Evolutionary conservation across 2,329 filamentous ascomycete species (phyloP).

Genomic region (Mycosphaerelloides madeirae): DNA sequence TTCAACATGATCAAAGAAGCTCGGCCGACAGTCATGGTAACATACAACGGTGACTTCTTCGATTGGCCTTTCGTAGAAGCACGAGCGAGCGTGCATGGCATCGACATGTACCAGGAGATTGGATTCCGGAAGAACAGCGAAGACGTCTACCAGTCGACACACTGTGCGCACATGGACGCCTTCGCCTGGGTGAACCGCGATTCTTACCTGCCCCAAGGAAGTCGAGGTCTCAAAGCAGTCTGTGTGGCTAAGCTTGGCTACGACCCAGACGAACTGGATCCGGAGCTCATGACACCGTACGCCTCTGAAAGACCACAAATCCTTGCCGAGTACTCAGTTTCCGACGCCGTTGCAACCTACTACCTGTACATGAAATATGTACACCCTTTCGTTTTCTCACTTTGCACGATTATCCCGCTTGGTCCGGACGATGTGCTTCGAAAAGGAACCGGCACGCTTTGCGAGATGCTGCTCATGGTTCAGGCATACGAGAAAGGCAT

Average conservation of each 20-base stretch:
- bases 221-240: conserved; percentile 93
- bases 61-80: conserved; percentile 99
- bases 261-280: conserved; percentile 95
- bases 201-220: conserved; percentile 94
- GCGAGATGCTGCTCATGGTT: conserved; percentile 99
- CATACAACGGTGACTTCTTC: conserved; percentile 99
- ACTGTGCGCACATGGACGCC: conserved; percentile 98
- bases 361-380: conserved; percentile 99
- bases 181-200: conserved; percentile 99
- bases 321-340: conserved; percentile 95
- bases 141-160: conserved; percentile 92
- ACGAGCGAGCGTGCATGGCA: conserved; percentile 85
- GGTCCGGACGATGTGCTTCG: conserved; percentile 87
- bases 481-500: conserved; percentile 92
- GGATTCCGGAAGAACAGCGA: conserved; percentile 93
- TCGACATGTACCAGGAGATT: conserved; percentile 99
- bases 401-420: conserved; percentile 92
- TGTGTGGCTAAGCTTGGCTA: conserved; percentile 97
- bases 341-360: conserved; percentile 96
- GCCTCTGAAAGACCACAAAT: conserved; percentile 88
- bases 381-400: conserved; percentile 98
- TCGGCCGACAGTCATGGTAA: conserved; percentile 91
- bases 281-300: conserved; percentile 89
- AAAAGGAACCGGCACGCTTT: conserved; percentile 97
- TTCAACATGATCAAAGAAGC: conserved; percentile 95